Conservation (phyloP, 2,329 filamentous ascomycete species). For the Aspergillus sp. region DNA sequence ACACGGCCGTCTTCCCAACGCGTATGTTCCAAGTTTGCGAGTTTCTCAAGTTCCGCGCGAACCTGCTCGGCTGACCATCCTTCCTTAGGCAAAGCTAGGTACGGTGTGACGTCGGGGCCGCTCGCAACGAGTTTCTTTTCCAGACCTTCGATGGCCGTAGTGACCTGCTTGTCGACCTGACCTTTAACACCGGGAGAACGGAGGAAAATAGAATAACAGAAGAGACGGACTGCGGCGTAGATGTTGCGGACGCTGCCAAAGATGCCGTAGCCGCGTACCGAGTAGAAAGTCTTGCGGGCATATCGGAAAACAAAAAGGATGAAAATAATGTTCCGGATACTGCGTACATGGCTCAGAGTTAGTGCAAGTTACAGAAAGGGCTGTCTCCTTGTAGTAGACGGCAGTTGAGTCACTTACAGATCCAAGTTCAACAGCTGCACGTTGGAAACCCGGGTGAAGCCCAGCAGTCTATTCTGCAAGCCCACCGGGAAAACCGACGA, state of each 20-base stretch:
- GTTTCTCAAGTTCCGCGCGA: conserved; percentile 66
- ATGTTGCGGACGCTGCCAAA: conserved; percentile 69
- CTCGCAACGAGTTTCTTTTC: conserved; percentile 75
- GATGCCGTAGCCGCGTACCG: conserved; percentile 81
- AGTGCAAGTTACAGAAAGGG: conserved; percentile 4
- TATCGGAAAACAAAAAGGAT: conserved; percentile 80
- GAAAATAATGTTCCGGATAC: conserved; percentile 81
- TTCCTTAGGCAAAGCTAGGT: conserved; percentile 71
- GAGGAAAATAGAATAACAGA: conserved; percentile 78
- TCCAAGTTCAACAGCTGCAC: conserved; percentile 36
- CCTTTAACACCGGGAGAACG: conserved; percentile 77
- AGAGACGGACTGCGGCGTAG: conserved; percentile 64
- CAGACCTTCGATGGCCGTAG: conserved; percentile 70
- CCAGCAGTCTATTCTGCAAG: conserved; percentile 39
- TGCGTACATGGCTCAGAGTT: conserved; percentile 27
- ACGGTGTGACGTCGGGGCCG: conserved; percentile 63
- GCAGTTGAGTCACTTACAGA: conserved; percentile 29
- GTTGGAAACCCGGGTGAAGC: conserved; percentile 26
- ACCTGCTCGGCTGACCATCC: conserved; percentile 77
- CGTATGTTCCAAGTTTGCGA: conserved; percentile 85
- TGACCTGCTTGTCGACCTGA: conserved; percentile 78
- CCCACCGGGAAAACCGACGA: conserved; percentile 37
- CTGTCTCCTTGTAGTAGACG: neutral
- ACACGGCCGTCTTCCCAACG: conserved; percentile 95
- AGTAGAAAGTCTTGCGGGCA: conserved; percentile 71